Base-by-base conservation (phyloP, 805 yeast species). In the Priceomyces carsonii region DNA sequence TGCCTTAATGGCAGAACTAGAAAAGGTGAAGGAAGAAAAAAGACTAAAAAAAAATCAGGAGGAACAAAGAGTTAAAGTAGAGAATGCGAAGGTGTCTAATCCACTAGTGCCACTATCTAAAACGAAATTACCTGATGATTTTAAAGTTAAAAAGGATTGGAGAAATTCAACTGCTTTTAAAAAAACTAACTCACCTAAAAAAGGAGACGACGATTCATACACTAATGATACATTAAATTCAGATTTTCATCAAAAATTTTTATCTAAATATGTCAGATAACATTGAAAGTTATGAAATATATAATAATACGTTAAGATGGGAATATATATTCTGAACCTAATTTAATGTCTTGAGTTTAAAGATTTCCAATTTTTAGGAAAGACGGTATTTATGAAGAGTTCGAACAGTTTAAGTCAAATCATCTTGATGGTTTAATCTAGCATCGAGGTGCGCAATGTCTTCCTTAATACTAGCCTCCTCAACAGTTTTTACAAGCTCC, bases 401-500 rank as follows among this genome's bases (percentile, higher is more conserved):
- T n/a, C n/a, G n/a, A n/a, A n/a, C n/a, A n/a, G n/a, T 13, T 42
- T 39, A 54, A 16, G 50, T 48, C 30, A 53, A 52, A 45, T 61
- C 68, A 32, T 59, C 63, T 14, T 44, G 55, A 14, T 54, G 69
- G 33, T 53, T 61, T 36, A 81, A 55, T 47, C 84, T 75, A 8
- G 87, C 80, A 61, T 88, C 90, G 47, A 88, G 71, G 45, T 82
- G 80, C 4, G 81, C 89, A 50, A 90, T 85, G 51, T 89, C 96
- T 47, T 84, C 90, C 51, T 83, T 83, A 50, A 90, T 67, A 53
- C 90, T 84, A 16, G 95, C 95, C 56, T 90, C 97, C 57, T 91
- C 97, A 4, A 91, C 96, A 1, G 95, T 86, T 65, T 90, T 90
- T 14, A 91, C 98, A 54, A 91, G 73, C 60, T 91, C 98, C 59